Evolutionary conservation across 2,329 filamentous ascomycete genomes (phyloP).

Genomic region (Kalaharituber pfeilii): DNA sequence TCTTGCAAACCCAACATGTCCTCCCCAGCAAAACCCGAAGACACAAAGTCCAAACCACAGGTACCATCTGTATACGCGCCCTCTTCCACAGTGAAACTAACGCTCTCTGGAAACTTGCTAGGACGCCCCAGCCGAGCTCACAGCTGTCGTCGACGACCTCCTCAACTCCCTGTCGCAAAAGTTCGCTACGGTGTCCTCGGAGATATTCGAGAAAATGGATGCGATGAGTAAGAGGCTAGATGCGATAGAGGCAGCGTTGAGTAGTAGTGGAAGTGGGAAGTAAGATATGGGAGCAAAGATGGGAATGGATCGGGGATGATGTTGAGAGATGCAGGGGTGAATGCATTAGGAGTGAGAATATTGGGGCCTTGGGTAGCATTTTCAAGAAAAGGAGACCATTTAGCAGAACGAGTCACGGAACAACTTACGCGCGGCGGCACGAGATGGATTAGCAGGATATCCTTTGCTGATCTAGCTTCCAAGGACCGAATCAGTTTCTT

Average conservation of each 20-base stretch:
- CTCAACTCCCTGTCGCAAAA: conserved; percentile 70
- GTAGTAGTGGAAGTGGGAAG: conserved; percentile 34
- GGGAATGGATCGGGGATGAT: background rate
- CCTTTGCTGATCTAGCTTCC: too few species aligned
- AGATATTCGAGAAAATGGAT: conserved; percentile 86
- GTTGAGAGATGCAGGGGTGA: background rate
- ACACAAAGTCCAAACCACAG: background rate
- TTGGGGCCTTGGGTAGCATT: too few species aligned
- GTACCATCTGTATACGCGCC: background rate
- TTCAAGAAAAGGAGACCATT: too few species aligned
- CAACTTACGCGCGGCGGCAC: too few species aligned
- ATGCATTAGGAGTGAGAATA: too few species aligned
- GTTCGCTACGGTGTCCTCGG: conserved; percentile 66
- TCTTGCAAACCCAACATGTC: too few species aligned
- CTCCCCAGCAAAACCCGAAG: background rate
- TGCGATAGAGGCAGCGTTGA: conserved; percentile 58
- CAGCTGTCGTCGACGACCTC: conserved; percentile 68
- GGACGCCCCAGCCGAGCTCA: conserved; percentile 45
- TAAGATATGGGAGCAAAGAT: background rate
- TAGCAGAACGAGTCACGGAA: too few species aligned
- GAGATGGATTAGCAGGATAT: too few species aligned
- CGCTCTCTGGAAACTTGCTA: background rate
- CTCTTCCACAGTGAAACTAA: background rate
- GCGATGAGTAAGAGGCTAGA: conserved; percentile 81
- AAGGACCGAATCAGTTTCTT: too few species aligned